phyloP scores from a whole-genome alignment of 352 stramenopile species.

The Blastocystis sp. region DNA sequence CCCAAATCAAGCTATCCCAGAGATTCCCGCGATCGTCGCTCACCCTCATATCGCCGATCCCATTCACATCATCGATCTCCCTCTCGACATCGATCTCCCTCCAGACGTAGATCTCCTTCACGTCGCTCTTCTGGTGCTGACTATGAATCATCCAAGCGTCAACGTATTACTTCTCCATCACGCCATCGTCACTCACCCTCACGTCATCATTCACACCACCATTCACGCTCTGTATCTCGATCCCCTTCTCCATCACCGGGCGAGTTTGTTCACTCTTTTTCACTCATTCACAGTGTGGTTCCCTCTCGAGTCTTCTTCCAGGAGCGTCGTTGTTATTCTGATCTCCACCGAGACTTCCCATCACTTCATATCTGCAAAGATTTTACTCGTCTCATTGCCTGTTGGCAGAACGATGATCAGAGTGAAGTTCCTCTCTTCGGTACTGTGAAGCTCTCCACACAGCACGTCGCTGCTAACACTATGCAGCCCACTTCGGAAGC shows the following conservation, averaged over 20 bases:
- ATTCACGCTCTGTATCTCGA: background rate
- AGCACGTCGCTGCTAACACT: background rate
- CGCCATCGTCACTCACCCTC: background rate
- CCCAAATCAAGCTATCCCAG: background rate
- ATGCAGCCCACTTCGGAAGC: background rate
- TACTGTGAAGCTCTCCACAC: background rate
- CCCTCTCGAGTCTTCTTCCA: constrained; percentile 30
- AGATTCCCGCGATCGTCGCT: background rate
- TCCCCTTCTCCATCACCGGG: background rate
- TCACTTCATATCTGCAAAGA: constrained; percentile 31
- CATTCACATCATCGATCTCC: background rate
- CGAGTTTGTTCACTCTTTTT: background rate
- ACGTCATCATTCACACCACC: background rate
- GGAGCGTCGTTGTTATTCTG: background rate
- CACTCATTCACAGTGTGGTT: background rate
- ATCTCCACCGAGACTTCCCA: constrained; percentile 52
- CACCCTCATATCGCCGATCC: background rate
- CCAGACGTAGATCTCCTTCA: background rate
- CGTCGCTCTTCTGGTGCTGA: background rate
- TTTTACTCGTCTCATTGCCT: constrained; percentile 45
- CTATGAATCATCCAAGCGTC: background rate
- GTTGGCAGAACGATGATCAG: constrained; percentile 47
- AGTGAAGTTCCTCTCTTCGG: constrained; percentile 6
- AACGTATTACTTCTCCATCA: background rate
- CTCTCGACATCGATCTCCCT: background rate